Evolutionary conservation across 2,329 filamentous ascomycete species (phyloP), one percentile per base, ranked within the genome.

Genomic region (Botrytis squamosa): DNA sequence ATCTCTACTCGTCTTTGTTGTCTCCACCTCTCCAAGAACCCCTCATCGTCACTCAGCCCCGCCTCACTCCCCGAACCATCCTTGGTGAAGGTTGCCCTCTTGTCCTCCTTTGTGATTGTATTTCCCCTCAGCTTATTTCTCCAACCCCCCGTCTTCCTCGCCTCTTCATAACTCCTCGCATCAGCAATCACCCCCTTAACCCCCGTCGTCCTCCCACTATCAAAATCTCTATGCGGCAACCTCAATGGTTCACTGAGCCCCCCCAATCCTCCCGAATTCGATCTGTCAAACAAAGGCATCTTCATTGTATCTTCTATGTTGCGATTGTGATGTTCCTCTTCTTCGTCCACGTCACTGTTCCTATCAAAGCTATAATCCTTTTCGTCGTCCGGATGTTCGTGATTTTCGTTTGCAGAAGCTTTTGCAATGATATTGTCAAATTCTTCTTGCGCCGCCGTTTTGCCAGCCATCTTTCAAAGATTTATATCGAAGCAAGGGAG

Each of bases 101-200:
- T 79, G 42, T 75, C 74, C 33, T 64, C 75, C 52, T 63, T 67
- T 20, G 74, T 75, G 16, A 71, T 75, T n/a, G 74, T 78, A 16
- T 66, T 77, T 36, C 74, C 73, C 22, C 74, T 96, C 92, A 64
- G 89, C 87, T 62, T 75, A 22, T 63, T 74, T 46, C 71, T 75
- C 74, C 76, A 77, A 9, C 77, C 75, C n/a, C 76, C 78, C 59
- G 71, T 79, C 65, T 86, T 86, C 77, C 87, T 86, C 20, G 92
- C 91, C 79, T 88, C 86, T 83, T 93, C 91, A 82, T 92, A 95
- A 79, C 90, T 90, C 79, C 92, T 88, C 55, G 93, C 93, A 81
- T 96, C 93, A 78, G 93, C 92, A 80, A 96, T 95, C 82, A 96
- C 93, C 76, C 93, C 93, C 85, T 95, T 95, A 77, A 94, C 93